Evolutionary conservation across 345 rosid genomes (phyloP).

Genomic region (Arabis hirsuta): DNA sequence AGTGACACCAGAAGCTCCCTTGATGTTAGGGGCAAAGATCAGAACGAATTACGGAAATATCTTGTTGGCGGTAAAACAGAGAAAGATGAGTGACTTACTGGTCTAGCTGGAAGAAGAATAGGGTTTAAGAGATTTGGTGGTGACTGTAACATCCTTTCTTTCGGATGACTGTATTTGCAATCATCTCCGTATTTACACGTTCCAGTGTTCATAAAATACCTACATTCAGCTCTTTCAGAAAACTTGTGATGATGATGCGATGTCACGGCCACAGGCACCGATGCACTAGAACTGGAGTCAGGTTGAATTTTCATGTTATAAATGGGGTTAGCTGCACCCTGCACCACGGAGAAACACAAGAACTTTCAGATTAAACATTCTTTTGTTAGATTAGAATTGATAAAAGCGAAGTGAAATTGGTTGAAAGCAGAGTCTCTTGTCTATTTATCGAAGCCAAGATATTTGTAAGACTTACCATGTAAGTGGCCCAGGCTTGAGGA

Average conservation of each 20-base stretch:
- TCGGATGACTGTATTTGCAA: slow-evolving; percentile 87
- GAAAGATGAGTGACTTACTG: slow-evolving; percentile 52
- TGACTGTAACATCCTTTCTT: slow-evolving; percentile 60
- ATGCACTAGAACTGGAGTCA: slow-evolving; percentile 60
- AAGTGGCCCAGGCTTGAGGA: slow-evolving; percentile 70
- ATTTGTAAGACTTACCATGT: slow-evolving; percentile 53
- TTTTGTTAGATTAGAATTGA: slow-evolving; percentile 10
- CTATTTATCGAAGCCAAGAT: too few species aligned
- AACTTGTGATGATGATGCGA: slow-evolving; percentile 48
- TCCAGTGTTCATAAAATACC: slow-evolving; percentile 73
- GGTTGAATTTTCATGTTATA: slow-evolving; percentile 53
- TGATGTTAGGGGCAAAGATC: background rate
- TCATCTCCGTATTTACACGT: slow-evolving; percentile 80
- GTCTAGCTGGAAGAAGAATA: slow-evolving; percentile 66
- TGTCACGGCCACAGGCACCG: slow-evolving; percentile 45
- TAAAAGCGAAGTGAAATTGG: background rate
- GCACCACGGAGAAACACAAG: slow-evolving; percentile 30
- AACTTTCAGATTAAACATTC: slow-evolving; percentile 18
- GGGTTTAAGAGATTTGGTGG: slow-evolving; percentile 46
- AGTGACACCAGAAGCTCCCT: slow-evolving; percentile 4
- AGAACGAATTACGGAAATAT: background rate
- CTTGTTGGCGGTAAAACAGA: slow-evolving; percentile 11
- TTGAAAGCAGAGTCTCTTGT: background rate
- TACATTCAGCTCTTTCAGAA: slow-evolving; percentile 78
- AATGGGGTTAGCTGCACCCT: slow-evolving; percentile 53